Evolutionary conservation across 148 eudicot genomes (phyloP).

Genomic region (Talinum fruticosum): DNA sequence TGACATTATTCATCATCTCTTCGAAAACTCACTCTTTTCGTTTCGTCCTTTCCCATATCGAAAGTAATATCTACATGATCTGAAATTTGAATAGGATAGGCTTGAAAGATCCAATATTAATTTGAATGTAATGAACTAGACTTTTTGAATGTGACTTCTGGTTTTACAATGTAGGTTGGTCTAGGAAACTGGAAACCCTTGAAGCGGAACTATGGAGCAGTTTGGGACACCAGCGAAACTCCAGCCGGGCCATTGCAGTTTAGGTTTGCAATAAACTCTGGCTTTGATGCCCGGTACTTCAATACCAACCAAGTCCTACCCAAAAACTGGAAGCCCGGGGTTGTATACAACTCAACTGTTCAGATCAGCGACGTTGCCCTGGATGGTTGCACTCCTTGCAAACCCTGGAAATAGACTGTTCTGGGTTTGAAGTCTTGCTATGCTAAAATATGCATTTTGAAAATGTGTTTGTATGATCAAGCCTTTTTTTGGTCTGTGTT

Average conservation of each 20-base stretch:
- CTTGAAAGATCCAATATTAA: too few species aligned
- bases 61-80: neutral
- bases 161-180: conserved; percentile 41
- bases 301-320: conserved; percentile 5
- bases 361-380: conserved; percentile 3
- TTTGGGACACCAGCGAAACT: conserved; percentile 63
- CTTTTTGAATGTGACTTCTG: neutral
- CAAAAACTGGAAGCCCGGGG: neutral
- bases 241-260: conserved; percentile 67
- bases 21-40: neutral
- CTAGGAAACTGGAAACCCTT: conserved; percentile 47
- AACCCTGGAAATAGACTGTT: neutral
- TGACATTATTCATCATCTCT: neutral
- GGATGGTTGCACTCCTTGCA: conserved; percentile 14
- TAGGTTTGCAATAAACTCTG: conserved; percentile 56
- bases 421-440: neutral
- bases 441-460: neutral
- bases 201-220: conserved; percentile 64
- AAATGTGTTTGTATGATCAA: neutral
- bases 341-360: conserved; percentile 1
- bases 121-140: too few species aligned
- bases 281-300: conserved; percentile 54
- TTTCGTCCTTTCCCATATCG: too few species aligned
- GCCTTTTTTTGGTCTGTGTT: neutral
- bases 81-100: neutral